Conservation (phyloP, 176 grass and related monocot genomes). For the Aegilops speltoides region DNA sequence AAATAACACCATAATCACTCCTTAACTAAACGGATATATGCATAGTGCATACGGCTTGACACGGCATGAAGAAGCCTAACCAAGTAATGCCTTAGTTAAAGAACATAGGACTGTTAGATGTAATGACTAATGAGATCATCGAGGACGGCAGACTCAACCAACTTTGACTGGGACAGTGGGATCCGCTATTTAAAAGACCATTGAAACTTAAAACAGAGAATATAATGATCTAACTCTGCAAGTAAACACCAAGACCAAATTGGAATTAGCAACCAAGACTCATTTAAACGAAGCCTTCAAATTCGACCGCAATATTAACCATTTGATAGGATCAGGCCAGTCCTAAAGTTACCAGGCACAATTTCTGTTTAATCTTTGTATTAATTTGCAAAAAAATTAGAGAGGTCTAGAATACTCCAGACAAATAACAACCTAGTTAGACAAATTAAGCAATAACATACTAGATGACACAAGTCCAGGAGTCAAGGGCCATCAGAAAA, state of each 20-base stretch:
- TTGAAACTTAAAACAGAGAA: not conserved
- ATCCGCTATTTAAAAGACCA: not conserved
- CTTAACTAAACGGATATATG: not conserved
- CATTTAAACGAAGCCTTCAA: not conserved
- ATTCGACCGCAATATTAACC: not conserved
- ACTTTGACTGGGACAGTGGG: not conserved
- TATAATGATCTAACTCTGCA: conserved; percentile 4
- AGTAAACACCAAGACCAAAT: not conserved
- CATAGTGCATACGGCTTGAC: not conserved
- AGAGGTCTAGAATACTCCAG: conserved; percentile 6
- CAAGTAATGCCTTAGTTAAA: not conserved
- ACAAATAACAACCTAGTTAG: not conserved
- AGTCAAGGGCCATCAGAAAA: conserved; percentile 12
- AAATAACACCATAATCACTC: not conserved
- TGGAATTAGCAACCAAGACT: not conserved
- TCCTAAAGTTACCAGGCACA: not conserved
- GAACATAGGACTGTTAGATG: not conserved
- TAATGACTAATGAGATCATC: not conserved
- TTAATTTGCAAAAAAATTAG: not conserved
- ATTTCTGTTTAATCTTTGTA: not conserved
- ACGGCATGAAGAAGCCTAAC: conserved; percentile 7
- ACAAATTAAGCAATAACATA: not conserved
- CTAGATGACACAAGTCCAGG: not conserved
- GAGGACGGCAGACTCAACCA: not conserved
- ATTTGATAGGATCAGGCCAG: not conserved